These are phyloP conservation scores for Fusarium hainanense DNA, from an alignment of 2,329 filamentous ascomycete species.

Conservation along the genomic window DNA sequence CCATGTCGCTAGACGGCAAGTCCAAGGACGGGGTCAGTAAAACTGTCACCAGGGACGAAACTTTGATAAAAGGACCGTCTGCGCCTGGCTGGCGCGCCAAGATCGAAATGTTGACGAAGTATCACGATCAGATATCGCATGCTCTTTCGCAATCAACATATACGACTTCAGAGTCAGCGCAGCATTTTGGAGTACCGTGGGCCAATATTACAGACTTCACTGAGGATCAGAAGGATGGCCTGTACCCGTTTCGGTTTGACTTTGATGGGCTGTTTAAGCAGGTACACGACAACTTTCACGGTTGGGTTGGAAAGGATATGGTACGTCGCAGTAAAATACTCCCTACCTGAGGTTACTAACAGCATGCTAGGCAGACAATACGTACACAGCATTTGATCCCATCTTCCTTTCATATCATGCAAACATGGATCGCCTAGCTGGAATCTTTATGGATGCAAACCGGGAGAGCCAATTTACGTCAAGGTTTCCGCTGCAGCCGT, in stretches of 20 bases:
- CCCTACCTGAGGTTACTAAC: background rate
- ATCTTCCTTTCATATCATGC: background rate
- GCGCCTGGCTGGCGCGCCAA: background rate
- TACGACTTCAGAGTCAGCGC: background rate
- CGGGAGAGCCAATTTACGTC: background rate
- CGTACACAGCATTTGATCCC: background rate
- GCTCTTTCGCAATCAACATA: background rate
- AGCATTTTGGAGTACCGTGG: background rate
- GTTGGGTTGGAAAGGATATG: background rate
- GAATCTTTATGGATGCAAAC: background rate
- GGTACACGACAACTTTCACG: background rate
- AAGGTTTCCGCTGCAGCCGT: background rate
- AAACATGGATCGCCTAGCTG: background rate
- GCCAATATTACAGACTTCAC: background rate
- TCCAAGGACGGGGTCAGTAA: background rate
- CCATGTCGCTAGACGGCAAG: background rate
- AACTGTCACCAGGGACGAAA: background rate
- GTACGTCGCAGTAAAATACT: background rate
- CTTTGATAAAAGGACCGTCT: background rate
- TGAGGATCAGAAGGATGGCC: background rate
- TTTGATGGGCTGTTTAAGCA: conserved; percentile 1
- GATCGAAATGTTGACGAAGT: background rate
- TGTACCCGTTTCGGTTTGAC: background rate
- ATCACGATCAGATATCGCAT: background rate
- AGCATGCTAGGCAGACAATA: background rate